phyloP scores from a whole-genome alignment of 2,329 filamentous ascomycete genomes.

The Dactylellina sp. region DNA sequence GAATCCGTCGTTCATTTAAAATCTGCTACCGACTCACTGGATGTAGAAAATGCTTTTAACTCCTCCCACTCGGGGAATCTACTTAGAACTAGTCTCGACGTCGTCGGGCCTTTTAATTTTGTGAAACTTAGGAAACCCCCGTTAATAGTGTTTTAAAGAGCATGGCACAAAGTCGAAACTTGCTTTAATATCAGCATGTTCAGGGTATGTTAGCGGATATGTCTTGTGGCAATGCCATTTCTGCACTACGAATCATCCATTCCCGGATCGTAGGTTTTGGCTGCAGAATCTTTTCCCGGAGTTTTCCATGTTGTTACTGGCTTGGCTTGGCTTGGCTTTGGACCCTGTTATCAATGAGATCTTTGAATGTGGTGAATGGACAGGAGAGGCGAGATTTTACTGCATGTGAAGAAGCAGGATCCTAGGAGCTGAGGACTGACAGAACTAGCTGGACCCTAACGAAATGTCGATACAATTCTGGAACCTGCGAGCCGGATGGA shows the following conservation, averaged over 20 bases:
- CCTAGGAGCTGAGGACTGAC: neutral
- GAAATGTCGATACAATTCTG: too few species aligned
- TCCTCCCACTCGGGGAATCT: too few species aligned
- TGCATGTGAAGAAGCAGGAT: slow-evolving; percentile 1
- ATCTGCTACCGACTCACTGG: too few species aligned
- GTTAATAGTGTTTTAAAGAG: neutral
- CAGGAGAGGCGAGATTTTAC: neutral
- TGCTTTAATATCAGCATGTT: neutral
- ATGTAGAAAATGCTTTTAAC: too few species aligned
- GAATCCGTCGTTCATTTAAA: too few species aligned
- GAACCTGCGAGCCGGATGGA: too few species aligned
- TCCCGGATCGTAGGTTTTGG: slow-evolving; percentile 35
- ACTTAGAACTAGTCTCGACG: too few species aligned
- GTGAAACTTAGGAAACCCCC: neutral
- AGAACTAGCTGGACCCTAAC: too few species aligned
- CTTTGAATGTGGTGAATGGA: neutral
- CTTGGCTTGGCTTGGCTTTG: neutral
- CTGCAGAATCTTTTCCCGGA: slow-evolving; percentile 38
- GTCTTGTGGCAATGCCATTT: slow-evolving; percentile 13
- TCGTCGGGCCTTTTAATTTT: too few species aligned
- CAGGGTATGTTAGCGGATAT: slow-evolving; percentile 6
- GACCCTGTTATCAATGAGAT: slow-evolving; percentile 21
- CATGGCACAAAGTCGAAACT: slow-evolving; percentile 31
- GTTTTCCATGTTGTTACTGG: slow-evolving; percentile 24
- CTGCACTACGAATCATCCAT: slow-evolving; percentile 39